Base-by-base conservation (phyloP, 2,329 filamentous ascomycete genomes). In the Corynespora cassiicola region DNA sequence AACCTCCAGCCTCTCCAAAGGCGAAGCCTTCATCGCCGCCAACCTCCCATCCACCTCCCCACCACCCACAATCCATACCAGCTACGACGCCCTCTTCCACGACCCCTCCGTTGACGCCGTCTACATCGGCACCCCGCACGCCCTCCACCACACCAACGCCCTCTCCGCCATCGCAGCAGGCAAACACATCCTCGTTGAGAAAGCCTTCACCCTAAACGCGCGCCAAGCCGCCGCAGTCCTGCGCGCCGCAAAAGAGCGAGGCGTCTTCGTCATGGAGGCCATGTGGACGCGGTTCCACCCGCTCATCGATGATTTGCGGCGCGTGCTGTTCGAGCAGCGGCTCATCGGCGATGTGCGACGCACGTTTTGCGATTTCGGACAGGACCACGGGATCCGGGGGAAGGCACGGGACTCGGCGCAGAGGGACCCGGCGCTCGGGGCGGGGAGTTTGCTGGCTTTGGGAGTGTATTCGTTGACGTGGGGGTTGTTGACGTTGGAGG, bases 201-300 rank as follows among this genome's bases (percentile, higher is more conserved):
- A 95, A 75, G 80, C 89, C 0, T 84, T 95, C 54, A 92, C 89
- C 1, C 86, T 91, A 46, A 94, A 84, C 47, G 87, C 85, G 3
- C 74, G 80, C 8, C 88, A 95, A 70, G 75, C 86, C 11, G 80
- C 79, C 68, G 82, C 83, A 63, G 76, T 95, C n/a, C 77, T 85
- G 39, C 80, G 84, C 42, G 82, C 78, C 36, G 89, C 89, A 8
- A 78, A 74, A 61, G 75, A 79, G 57, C 90, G 88, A 39, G 65
- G 67, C 61, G 47, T 64, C 8, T 61, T 62, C 33, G 33, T 64
- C 11, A 63, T 64, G 60, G 60, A 64, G 37, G 87, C 87, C 25
- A 86, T 92, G 18, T 94, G 88, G 88, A 92, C 88, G 21, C 77
- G 89, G 42, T 91, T 85, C 71, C 90, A 92, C 71, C 89, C 89